Conservation (phyloP, 306 rosid species). For the Trichosanthes cucumerina region DNA sequence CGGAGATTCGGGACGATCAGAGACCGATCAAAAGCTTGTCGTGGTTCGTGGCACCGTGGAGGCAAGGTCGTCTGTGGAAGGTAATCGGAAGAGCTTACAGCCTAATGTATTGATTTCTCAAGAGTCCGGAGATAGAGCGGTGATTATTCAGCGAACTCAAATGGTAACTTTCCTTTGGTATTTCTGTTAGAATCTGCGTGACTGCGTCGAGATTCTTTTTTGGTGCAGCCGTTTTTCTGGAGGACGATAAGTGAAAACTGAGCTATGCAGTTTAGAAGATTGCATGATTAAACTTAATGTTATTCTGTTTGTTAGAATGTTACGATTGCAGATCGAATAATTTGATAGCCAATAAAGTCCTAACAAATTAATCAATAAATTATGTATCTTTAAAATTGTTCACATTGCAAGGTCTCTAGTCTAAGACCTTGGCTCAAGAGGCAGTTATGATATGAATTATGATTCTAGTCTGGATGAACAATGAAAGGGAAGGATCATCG, state of each 20-base stretch:
- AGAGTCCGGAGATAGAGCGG: slow-evolving; percentile 65
- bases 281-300: background rate
- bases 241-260: background rate
- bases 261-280: background rate
- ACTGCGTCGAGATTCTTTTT: background rate
- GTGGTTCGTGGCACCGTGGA: slow-evolving; percentile 69
- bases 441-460: background rate
- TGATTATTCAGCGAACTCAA: slow-evolving; percentile 56
- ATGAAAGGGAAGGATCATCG: background rate
- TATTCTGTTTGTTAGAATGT: background rate
- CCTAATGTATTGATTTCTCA: slow-evolving; percentile 40
- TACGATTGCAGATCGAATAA: background rate
- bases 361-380: background rate
- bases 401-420: background rate
- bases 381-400: background rate
- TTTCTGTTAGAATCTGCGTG: background rate
- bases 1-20: slow-evolving; percentile 14
- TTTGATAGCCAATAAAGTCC: background rate
- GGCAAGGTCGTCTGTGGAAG: slow-evolving; percentile 51
- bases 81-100: slow-evolving; percentile 35
- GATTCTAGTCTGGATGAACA: background rate
- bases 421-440: background rate
- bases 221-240: background rate
- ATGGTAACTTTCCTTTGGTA: slow-evolving; percentile 28
- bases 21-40: slow-evolving; percentile 27